A percentile compares a stretch with the other conserved stretches of the same genome.
These are phyloP conservation scores for Porcisia deanei DNA, from an alignment of 208 protist species.

Conservation along the genomic window DNA sequence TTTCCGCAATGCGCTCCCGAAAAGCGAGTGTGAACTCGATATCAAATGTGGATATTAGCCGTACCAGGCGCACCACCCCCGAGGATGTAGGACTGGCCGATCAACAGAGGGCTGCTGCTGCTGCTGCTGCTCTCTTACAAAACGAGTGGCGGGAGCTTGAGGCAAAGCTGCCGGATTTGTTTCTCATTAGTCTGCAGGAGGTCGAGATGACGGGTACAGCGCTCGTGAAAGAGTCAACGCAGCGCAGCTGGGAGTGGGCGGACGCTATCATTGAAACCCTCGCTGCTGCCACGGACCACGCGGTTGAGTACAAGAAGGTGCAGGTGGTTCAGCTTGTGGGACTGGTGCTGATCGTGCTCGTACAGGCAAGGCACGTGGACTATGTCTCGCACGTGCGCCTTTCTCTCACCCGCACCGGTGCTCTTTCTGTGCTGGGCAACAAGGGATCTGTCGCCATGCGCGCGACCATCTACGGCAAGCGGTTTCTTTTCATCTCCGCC, in stretches of 20 bases:
- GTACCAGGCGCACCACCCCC: background rate
- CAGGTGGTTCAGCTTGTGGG: conserved; percentile 81
- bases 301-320: conserved; percentile 57
- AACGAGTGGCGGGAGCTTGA: conserved; percentile 27
- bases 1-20: conserved; percentile 13
- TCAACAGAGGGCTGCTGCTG: background rate
- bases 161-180: conserved; percentile 66
- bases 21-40: conserved; percentile 10
- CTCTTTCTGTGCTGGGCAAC: conserved; percentile 84
- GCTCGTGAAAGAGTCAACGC: conserved; percentile 72
- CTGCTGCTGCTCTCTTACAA: background rate
- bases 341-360: conserved; percentile 72
- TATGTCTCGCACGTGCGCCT: conserved; percentile 76
- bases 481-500: conserved; percentile 88
- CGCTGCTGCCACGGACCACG: conserved; percentile 36
- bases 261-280: conserved; percentile 67
- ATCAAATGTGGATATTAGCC: background rate
- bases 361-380: conserved; percentile 48
- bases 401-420: conserved; percentile 73
- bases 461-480: conserved; percentile 85
- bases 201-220: conserved; percentile 82
- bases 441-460: conserved; percentile 90
- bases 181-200: conserved; percentile 85
- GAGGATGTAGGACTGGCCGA: conserved; percentile 1
- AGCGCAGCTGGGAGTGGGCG: conserved; percentile 56